Evolutionary conservation across 306 rosid species (phyloP), one percentile per base, ranked within the genome.

Genomic region (Fragaria vesca): DNA sequence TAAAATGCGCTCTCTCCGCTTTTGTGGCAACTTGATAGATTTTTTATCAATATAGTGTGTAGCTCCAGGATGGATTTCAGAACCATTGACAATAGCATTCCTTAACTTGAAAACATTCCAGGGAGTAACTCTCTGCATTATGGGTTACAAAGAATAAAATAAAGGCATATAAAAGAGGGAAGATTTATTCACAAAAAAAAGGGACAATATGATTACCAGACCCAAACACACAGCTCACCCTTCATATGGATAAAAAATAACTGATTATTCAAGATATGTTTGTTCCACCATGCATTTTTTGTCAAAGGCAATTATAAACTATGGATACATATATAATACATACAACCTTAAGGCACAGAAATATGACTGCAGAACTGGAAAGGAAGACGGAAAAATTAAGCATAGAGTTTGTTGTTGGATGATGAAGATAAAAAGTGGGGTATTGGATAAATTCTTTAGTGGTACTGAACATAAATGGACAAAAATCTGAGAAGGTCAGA

Each of bases 41-140:
- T 55, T 74, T 77, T 88, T 89, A 83, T 94, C 98, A 38, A 79
- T 79, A 73, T 87, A 89, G 70, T 88, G 95, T 60, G 95, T 94
- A 46, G 98, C 98, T 74, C 98, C 98, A 0, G 97, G 98, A 89
- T 94, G 97, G 62, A 79, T 76, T 51, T 89, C 88, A 47, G 98
- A 87, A 76, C 98, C 98, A 75, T 90, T 91, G 77, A 81, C 83
- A 52, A 94, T 73, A 62, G 97, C 91, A 60, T 88, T 84, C 83
- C 95, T 90, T 80, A 94, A 80, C 81, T 86, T 83, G 26, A 13
- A 82, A 62, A 83, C 95, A 86, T 94, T 94, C 97, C 97, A 92
- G 16, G 93, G 92, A 55, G 97, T 92, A 77, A 92, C 97, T 83
- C 97, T 89, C 98, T 94, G 85, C 79, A 88, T 66, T 73, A 72